These are phyloP conservation scores for Camellia lanceoleosa DNA, from an alignment of 148 eudicot genomes.

Conservation along the genomic window DNA sequence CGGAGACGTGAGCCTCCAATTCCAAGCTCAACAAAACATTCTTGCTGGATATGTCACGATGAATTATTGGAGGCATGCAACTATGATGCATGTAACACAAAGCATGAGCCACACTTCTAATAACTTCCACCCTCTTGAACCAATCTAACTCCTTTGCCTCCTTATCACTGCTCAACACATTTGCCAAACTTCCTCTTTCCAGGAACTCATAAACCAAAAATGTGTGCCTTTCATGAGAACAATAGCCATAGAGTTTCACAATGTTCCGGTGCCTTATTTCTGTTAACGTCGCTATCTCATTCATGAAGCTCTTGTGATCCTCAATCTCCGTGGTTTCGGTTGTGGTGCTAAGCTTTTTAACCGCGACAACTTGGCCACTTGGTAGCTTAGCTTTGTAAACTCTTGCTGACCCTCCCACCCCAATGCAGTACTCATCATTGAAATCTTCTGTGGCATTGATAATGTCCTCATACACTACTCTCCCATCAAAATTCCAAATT, in stretches of 20 bases:
- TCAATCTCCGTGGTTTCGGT: background rate
- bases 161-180: background rate
- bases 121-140: slow-evolving; percentile 3
- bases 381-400: slow-evolving; percentile 34
- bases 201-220: slow-evolving; percentile 12
- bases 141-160: slow-evolving; percentile 13
- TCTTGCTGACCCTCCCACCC: slow-evolving; percentile 18
- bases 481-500: slow-evolving; percentile 21
- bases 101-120: background rate
- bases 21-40: slow-evolving; percentile 4
- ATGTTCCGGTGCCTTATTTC: slow-evolving; percentile 15
- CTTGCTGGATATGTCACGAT: slow-evolving; percentile 12
- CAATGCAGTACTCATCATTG: slow-evolving; percentile 15
- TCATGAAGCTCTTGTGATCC: slow-evolving; percentile 15
- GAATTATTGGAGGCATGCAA: slow-evolving; percentile 10
- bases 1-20: slow-evolving; percentile 11
- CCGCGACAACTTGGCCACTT: slow-evolving; percentile 25
- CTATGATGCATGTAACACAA: slow-evolving; percentile 6
- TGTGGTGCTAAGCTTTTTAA: slow-evolving; percentile 16
- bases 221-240: background rate
- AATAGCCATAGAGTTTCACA: slow-evolving; percentile 12
- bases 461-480: slow-evolving; percentile 23
- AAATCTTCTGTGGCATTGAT: slow-evolving; percentile 26
- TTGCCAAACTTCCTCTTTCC: slow-evolving; percentile 11
- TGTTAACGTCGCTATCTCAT: slow-evolving; percentile 17